Evolutionary conservation across 192 early-diverging fungal genomes (phyloP), one percentile per base, ranked within the genome.

Genomic region (Geranomyces variabilis): DNA sequence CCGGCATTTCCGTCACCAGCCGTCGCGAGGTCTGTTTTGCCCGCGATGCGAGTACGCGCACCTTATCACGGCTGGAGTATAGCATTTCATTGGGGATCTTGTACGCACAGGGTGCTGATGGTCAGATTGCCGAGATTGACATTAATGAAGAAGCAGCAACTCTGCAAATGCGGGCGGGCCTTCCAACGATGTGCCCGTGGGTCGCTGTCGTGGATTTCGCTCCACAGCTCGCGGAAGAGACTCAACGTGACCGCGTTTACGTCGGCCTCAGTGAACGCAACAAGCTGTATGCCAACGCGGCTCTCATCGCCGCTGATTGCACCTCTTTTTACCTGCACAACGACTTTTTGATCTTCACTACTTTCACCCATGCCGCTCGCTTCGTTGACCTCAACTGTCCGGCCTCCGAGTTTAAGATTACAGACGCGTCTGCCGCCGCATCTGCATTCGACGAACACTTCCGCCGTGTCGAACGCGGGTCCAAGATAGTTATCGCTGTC

Each of bases 381-480:
- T 94, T 96, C 67, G 62, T 75, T 43, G 49, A 21, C 33, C 31
- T 69, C 21, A 21, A 56, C 56, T 21, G 22, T 46, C 64, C 53
- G 17, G 19, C 13, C 0, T 24, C 43, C 26, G 56, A 67, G 22
- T 47, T 75, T 56, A 67, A 46, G 3, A 12, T 69, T 10, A 13
- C 46, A 9, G 73, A 75, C n/a, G 36, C 56, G 81, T 84, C 56
- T 75, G 80, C 57, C 60, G 3, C 36, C 36, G 36, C 36, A 41
- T 79, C 24, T 72, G 69, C 31, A 56, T 89, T 89, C 49, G 87
- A 92, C 66, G 89, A 92, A 76, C 75, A 85, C 19, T 63, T 77
- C 26, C 86, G 97, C 29, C 84, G 93, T 0, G 84, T 99, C n/a
- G 97, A 99, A 81, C 88, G 94, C 58, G 97, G 96, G 13, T 84